Percentiles rank a stretch among this genome's conserved stretches.
Conservation (phyloP, 2,329 filamentous ascomycete species). For the Cladophialophora chaetospira region DNA sequence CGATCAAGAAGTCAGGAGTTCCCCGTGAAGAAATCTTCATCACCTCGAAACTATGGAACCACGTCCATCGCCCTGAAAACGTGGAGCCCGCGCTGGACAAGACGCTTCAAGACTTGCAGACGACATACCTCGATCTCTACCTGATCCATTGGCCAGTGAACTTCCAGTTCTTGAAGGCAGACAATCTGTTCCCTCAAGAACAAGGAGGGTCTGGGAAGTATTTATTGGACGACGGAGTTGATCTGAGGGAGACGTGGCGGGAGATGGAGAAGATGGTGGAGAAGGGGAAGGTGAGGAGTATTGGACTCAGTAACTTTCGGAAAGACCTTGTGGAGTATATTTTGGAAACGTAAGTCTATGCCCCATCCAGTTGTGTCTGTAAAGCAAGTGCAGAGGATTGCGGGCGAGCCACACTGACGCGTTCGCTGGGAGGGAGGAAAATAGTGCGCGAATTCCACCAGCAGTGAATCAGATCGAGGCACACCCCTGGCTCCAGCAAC, state of each 20-base stretch:
- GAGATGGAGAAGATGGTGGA: not conserved
- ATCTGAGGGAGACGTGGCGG: not conserved
- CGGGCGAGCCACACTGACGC: not conserved
- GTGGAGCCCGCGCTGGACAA: slow-evolving; percentile 50
- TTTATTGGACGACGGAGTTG: not conserved
- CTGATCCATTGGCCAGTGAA: slow-evolving; percentile 58
- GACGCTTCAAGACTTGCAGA: slow-evolving; percentile 60
- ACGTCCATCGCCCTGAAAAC: slow-evolving; percentile 66
- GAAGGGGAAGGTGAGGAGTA: not conserved
- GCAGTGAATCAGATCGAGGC: not conserved
- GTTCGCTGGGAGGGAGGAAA: not conserved
- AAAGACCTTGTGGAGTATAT: not conserved
- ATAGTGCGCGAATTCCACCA: not conserved
- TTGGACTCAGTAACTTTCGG: not conserved
- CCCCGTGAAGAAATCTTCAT: slow-evolving; percentile 67
- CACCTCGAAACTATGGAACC: slow-evolving; percentile 78
- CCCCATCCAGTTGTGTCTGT: not conserved
- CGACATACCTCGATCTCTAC: slow-evolving; percentile 65
- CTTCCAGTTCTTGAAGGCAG: slow-evolving; percentile 34
- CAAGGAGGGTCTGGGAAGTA: not conserved
- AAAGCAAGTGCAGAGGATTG: not conserved
- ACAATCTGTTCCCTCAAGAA: not conserved
- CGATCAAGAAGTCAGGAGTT: slow-evolving; percentile 64
- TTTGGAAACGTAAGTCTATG: not conserved
- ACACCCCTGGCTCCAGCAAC: not conserved